Evolutionary conservation across 2,329 filamentous ascomycete genomes (phyloP).

Genomic region (Lecanicillium sp.): DNA sequence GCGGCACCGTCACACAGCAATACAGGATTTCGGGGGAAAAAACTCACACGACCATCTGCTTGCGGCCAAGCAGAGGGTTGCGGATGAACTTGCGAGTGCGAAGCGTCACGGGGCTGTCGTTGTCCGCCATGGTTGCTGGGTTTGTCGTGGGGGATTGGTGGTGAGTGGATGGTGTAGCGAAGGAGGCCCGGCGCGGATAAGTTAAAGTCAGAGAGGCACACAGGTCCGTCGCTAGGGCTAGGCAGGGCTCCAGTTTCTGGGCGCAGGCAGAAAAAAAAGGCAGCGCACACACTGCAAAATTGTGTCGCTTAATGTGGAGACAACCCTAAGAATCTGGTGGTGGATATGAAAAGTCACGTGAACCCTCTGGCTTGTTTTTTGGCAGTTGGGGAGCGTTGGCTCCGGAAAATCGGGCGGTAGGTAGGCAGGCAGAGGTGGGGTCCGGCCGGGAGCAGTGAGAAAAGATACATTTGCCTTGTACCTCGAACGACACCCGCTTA

Average conservation of each 20-base stretch:
- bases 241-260: constrained; percentile 18
- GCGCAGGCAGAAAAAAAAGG: too few species aligned
- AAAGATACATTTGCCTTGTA: not conserved
- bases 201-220: too few species aligned
- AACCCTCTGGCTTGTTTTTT: constrained; percentile 11
- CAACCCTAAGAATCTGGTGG: constrained; percentile 35
- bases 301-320: constrained; percentile 38
- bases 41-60: constrained; percentile 99
- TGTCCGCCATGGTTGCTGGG: constrained; percentile 84
- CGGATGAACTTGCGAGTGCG: constrained; percentile 99
- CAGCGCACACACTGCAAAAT: constrained; percentile 23
- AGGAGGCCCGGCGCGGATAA: constrained; percentile 11
- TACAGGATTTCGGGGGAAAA: constrained; percentile 18
- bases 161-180: constrained; percentile 23
- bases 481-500: too few species aligned
- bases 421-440: too few species aligned
- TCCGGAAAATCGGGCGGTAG: too few species aligned
- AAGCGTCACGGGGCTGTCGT: constrained; percentile 70
- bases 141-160: constrained; percentile 26
- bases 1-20: not conserved
- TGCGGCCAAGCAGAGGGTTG: constrained; percentile 97
- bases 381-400: not conserved
- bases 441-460: too few species aligned
- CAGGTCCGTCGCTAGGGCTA: constrained; percentile 18
- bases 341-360: constrained; percentile 8